A percentile compares a stretch with the other conserved stretches of the same genome.
Conservation (phyloP, 129 eudicot species). For the Scalesia atractyloides region DNA sequence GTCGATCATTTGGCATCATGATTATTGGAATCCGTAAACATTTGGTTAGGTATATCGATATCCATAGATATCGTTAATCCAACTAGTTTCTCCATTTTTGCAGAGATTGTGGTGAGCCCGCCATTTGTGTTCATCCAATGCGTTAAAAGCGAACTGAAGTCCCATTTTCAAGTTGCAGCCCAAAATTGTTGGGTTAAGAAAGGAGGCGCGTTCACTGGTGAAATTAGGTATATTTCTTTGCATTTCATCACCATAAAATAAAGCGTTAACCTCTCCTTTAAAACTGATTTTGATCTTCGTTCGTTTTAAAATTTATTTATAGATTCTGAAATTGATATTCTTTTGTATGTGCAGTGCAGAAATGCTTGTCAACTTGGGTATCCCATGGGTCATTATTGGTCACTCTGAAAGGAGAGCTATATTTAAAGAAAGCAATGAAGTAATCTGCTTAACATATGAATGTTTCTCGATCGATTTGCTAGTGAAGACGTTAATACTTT, state of each 20-base stretch:
- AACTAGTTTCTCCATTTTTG: neutral
- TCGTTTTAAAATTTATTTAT: neutral
- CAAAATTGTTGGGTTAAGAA: conserved; percentile 67
- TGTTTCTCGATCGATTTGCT: conserved; percentile 2
- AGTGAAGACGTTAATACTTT: neutral
- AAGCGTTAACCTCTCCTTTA: neutral
- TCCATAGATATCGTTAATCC: neutral
- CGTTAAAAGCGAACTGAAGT: conserved; percentile 48
- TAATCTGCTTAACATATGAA: conserved; percentile 11
- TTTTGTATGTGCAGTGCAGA: conserved; percentile 49
- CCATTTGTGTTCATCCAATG: conserved; percentile 55
- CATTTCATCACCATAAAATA: neutral
- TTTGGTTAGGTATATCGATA: neutral
- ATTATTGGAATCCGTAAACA: neutral
- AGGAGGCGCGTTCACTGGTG: conserved; percentile 75
- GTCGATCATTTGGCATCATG: neutral
- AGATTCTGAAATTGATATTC: neutral
- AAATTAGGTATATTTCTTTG: conserved; percentile 54
- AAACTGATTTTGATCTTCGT: neutral
- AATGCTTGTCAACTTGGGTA: conserved; percentile 58
- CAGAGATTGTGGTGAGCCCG: conserved; percentile 72
- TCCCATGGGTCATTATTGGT: conserved; percentile 78
- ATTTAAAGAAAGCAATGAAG: conserved; percentile 56
- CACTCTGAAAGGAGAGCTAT: conserved; percentile 68
- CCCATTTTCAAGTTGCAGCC: conserved; percentile 60